phyloP scores from a whole-genome alignment of 805 yeast genomes.

The Metschnikowia colocasiae region DNA sequence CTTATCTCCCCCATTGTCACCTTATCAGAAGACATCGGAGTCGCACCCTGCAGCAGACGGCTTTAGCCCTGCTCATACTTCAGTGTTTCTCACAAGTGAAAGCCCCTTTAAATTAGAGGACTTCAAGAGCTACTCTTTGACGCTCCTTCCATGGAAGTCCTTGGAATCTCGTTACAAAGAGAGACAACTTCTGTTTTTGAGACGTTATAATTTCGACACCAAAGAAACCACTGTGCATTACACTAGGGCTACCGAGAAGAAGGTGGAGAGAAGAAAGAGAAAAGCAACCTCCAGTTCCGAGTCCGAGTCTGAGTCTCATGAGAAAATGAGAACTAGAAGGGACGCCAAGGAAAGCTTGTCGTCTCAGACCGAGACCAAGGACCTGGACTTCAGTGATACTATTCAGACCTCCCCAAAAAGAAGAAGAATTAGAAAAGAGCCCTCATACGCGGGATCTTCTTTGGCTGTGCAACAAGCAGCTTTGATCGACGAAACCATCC shows the following conservation, averaged over 20 bases:
- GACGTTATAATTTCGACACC: constrained; percentile 39
- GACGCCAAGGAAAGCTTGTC: constrained; percentile 36
- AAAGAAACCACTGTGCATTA: constrained; percentile 20
- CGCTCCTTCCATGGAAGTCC: constrained; percentile 50
- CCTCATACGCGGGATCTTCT: constrained; percentile 30
- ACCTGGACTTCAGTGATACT: constrained; percentile 16
- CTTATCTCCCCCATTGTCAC: constrained; percentile 29
- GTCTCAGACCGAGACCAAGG: constrained; percentile 6
- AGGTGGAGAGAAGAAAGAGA: constrained; percentile 20
- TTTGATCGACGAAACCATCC: constrained; percentile 65
- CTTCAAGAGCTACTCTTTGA: constrained; percentile 43
- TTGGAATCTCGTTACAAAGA: constrained; percentile 44
- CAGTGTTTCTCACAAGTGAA: constrained; percentile 18
- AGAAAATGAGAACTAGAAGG: constrained; percentile 60
- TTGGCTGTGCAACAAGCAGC: constrained; percentile 44
- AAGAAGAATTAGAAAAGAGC: constrained; percentile 36
- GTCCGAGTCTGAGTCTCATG: constrained; percentile 36
- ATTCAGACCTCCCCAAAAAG: constrained; percentile 29
- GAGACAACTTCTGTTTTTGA: constrained; percentile 49
- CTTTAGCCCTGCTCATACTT: constrained; percentile 2
- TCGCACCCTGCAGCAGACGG: constrained; percentile 13
- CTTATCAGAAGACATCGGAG: constrained; percentile 16
- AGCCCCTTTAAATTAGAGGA: constrained; percentile 48
- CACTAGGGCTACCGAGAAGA: constrained; percentile 11
- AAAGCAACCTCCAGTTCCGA: constrained; percentile 22